phyloP scores from a whole-genome alignment of 768 basidiomycete genomes.

The Boletus bicolor region DNA sequence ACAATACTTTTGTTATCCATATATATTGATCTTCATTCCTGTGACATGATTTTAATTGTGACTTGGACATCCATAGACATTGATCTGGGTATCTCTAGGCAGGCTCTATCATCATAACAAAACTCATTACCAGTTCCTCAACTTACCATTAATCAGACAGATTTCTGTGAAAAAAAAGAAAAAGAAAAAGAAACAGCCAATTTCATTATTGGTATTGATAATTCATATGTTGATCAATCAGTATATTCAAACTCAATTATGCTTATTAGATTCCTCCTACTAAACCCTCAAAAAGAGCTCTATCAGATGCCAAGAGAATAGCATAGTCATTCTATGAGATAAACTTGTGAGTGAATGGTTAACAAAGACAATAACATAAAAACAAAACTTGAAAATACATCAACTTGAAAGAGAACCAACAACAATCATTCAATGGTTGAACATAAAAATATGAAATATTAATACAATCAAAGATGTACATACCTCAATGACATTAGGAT shows the following conservation, averaged over 20 bases:
- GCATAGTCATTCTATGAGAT: slow-evolving; percentile 21
- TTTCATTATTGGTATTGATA: not conserved
- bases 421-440: not conserved
- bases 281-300: slow-evolving; percentile 15
- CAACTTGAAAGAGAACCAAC: not conserved
- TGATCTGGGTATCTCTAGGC: no score
- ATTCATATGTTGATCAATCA: not conserved
- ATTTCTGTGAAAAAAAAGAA: not conserved
- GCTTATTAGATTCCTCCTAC: not conserved
- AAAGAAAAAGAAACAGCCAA: not conserved
- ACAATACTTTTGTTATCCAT: no score
- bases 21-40: no score
- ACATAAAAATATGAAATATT: not conserved
- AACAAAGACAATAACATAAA: not conserved
- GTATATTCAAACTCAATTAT: not conserved
- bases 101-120: no score
- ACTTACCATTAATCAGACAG: not conserved
- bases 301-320: slow-evolving; percentile 8
- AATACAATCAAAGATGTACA: slow-evolving; percentile 1
- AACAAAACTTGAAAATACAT: not conserved
- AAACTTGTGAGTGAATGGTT: not conserved
- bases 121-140: no score
- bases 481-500: slow-evolving; percentile 21
- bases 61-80: no score
- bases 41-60: no score